These are phyloP conservation scores for Colletotrichum agaves DNA, from an alignment of 2,329 filamentous ascomycete genomes.

Conservation along the genomic window DNA sequence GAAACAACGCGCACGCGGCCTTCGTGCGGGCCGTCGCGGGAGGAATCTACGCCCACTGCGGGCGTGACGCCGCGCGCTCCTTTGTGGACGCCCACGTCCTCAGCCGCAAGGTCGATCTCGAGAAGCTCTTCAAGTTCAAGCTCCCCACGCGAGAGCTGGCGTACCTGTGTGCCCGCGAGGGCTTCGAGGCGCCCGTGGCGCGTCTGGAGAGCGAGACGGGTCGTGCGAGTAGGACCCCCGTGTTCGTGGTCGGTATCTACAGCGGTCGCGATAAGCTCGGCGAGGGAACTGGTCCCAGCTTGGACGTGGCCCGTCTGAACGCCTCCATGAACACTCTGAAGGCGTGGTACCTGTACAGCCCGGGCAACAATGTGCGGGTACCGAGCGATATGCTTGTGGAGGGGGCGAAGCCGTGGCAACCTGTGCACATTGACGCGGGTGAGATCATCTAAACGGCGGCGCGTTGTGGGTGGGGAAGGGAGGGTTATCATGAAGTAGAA, in stretches of 20 bases:
- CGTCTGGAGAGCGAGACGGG: slow-evolving; percentile 92
- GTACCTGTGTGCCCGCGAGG: slow-evolving; percentile 86
- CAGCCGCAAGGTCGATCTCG: slow-evolving; percentile 79
- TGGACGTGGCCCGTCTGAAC: slow-evolving; percentile 80
- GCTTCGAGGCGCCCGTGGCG: slow-evolving; percentile 88
- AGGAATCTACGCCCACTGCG: slow-evolving; percentile 86
- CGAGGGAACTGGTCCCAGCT: slow-evolving; percentile 83
- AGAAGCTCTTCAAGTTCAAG: slow-evolving; percentile 83
- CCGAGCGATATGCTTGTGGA: slow-evolving; percentile 76
- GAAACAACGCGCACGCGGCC: slow-evolving; percentile 75
- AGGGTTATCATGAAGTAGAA: not conserved
- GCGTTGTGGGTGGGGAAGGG: not conserved
- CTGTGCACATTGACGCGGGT: slow-evolving; percentile 75
- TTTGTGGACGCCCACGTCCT: slow-evolving; percentile 90
- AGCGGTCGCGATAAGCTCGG: slow-evolving; percentile 91
- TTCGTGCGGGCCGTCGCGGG: slow-evolving; percentile 89
- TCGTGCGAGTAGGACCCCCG: slow-evolving; percentile 82
- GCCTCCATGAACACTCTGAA: slow-evolving; percentile 89
- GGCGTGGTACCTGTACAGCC: slow-evolving; percentile 96
- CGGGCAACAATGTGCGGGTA: slow-evolving; percentile 70
- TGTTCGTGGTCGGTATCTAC: slow-evolving; percentile 94
- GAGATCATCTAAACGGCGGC: slow-evolving; percentile 67
- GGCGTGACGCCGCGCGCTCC: slow-evolving; percentile 78
- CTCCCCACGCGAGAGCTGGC: slow-evolving; percentile 86
- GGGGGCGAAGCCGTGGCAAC: slow-evolving; percentile 71